phyloP scores from a whole-genome alignment of 2,329 filamentous ascomycete species.

The Neonectria neomacrospora region DNA sequence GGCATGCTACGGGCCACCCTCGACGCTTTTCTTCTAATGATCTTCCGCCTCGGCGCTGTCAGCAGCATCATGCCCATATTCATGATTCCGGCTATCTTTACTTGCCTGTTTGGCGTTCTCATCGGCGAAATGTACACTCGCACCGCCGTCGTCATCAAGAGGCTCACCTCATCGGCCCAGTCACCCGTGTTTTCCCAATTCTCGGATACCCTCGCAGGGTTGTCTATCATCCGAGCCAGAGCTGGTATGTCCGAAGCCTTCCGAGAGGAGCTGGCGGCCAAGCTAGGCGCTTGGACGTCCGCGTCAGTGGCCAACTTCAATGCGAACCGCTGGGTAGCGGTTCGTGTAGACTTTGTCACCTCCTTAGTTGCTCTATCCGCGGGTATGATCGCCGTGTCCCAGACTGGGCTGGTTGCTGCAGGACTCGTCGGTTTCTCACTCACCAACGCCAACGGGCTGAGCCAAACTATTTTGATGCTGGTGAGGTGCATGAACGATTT shows the following conservation, averaged over 20 bases:
- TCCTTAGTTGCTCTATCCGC: slow-evolving; percentile 63
- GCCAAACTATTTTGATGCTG: slow-evolving; percentile 61
- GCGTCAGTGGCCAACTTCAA: slow-evolving; percentile 63
- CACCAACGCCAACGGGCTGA: slow-evolving; percentile 65
- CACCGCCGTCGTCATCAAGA: slow-evolving; percentile 59
- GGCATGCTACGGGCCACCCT: slow-evolving; percentile 57
- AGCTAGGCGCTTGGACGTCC: slow-evolving; percentile 59
- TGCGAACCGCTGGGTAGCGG: slow-evolving; percentile 67
- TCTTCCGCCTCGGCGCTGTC: slow-evolving; percentile 60
- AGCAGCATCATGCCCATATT: slow-evolving; percentile 65
- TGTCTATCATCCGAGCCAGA: slow-evolving; percentile 63
- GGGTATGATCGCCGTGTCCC: slow-evolving; percentile 62
- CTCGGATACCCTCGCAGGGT: slow-evolving; percentile 61
- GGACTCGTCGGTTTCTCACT: slow-evolving; percentile 68
- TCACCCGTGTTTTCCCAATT: slow-evolving; percentile 69
- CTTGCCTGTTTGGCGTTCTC: slow-evolving; percentile 58
- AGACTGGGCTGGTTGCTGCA: slow-evolving; percentile 59
- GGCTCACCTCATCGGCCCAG: slow-evolving; percentile 58
- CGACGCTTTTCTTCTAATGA: slow-evolving; percentile 55
- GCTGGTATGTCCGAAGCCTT: slow-evolving; percentile 61
- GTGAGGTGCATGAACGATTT: slow-evolving; percentile 67
- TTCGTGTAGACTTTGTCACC: slow-evolving; percentile 65
- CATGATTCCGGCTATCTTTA: slow-evolving; percentile 57
- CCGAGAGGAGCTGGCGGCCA: slow-evolving; percentile 60
- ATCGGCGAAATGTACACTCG: slow-evolving; percentile 64